Base-by-base conservation (phyloP, 2,329 filamentous ascomycete species). In the Verticillium tricorpus region DNA sequence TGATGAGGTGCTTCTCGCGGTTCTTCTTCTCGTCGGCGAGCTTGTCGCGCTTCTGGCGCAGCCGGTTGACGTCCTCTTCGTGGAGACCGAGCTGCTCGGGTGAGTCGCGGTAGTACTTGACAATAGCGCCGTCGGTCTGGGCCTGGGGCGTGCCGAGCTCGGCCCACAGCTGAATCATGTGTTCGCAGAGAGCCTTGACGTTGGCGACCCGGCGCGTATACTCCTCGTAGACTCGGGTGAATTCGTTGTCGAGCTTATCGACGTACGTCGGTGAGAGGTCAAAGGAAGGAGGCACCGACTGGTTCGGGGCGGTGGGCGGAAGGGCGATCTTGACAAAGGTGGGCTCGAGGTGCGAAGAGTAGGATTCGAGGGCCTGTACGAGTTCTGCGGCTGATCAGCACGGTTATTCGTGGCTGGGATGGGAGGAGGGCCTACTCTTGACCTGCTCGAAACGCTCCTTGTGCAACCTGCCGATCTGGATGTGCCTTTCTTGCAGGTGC, bases 11-110 rank as follows among this genome's bases (percentile, higher is more conserved):
- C 76, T 87, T 87, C 76, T 97, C 93, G 39, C 94, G 89, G 64
- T 82, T 85, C 73, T 89, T 90, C 83, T 97, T 98, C 79, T 99
- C 95, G 4, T 96, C 90, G 0, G 90, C 72, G 35, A 99, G 83
- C 71, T 91, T 93, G 67, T 97, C 93, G 64, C 90, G 88, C 78
- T 88, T 93, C 15, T 80, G 76, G 62, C 85, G 85, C 58, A 99
- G 82, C 32, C 89, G 84, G 17, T 82, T 81, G 32, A 99, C 77
- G 70, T 99, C 94, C 61, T 96, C 89, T 72, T 93, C 88, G 72
- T 97, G 94, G 35, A 99, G 81, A 9, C 96, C 95, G 32, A 99
- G 85, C 75, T 98, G 94, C 74, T 99, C 95, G 0, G 95, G 95
- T 5, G 93, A 85, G 63, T 97, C 92, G 64, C 92, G 89, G 73